Evolutionary conservation across 768 basidiomycete genomes (phyloP).

Genomic region (Tylopilus subfusipes): DNA sequence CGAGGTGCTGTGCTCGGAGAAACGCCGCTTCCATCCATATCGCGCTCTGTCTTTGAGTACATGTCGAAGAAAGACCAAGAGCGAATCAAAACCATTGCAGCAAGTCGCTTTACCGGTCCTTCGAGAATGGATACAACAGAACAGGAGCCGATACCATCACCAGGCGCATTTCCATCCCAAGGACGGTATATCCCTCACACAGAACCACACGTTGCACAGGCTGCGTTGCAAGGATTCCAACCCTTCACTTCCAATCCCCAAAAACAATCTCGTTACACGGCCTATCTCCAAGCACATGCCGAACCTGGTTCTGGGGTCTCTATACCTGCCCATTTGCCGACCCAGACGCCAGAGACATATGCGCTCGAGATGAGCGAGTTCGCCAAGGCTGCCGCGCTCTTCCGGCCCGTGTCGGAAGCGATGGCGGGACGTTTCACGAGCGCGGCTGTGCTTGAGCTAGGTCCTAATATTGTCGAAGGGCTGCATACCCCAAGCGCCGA

Average conservation of each 20-base stretch:
- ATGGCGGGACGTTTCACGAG: constrained; percentile 95
- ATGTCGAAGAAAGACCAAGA: constrained; percentile 91
- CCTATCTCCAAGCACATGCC: constrained; percentile 76
- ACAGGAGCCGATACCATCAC: constrained; percentile 19
- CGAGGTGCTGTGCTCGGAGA: constrained; percentile 85
- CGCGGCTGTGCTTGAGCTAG: constrained; percentile 66
- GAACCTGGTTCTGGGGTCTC: constrained; percentile 40
- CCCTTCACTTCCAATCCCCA: constrained; percentile 74
- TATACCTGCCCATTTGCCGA: constrained; percentile 50
- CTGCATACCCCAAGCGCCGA: constrained; percentile 55
- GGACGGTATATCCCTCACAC: constrained; percentile 50
- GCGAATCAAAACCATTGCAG: constrained; percentile 62
- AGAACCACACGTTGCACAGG: constrained; percentile 78
- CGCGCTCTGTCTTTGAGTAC: constrained; percentile 90
- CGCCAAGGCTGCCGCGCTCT: constrained; percentile 80
- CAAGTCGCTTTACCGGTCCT: constrained; percentile 26
- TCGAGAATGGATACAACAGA: constrained; percentile 27
- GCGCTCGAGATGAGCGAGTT: constrained; percentile 84
- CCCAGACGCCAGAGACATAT: constrained; percentile 64
- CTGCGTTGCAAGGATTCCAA: constrained; percentile 85
- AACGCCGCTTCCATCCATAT: constrained; percentile 59
- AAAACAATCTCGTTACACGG: constrained; percentile 83
- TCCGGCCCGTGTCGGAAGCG: constrained; percentile 86
- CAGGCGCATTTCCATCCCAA: constrained; percentile 19
- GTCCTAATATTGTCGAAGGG: constrained; percentile 61